phyloP scores from a whole-genome alignment of 2,329 filamentous ascomycete species.

The Hypoxylon sp. region DNA sequence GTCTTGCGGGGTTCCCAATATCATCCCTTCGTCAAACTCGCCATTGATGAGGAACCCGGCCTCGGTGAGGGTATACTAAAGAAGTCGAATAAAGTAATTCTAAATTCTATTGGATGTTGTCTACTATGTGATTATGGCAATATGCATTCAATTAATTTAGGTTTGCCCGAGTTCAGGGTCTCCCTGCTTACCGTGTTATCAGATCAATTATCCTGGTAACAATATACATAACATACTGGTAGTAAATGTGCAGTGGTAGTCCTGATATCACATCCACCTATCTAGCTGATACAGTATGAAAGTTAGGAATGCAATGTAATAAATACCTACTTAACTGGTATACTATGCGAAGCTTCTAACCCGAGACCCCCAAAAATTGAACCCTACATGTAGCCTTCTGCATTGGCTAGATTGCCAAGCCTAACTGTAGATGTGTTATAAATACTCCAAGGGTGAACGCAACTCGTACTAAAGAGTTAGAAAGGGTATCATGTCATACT shows the following conservation, averaged over 20 bases:
- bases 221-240: no score
- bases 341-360: constrained; percentile 22
- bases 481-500: constrained; percentile 9
- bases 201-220: constrained; percentile 3
- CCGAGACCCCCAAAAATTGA: constrained; percentile 7
- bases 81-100: constrained; percentile 6
- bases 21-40: constrained; percentile 37
- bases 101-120: background rate
- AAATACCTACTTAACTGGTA: constrained; percentile 9
- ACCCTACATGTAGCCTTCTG: constrained; percentile 14
- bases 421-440: constrained; percentile 21
- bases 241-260: constrained; percentile 16
- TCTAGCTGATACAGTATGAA: background rate
- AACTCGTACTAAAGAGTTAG: constrained; percentile 10
- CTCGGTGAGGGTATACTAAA: constrained; percentile 22
- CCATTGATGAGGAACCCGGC: constrained; percentile 9
- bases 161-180: constrained; percentile 24
- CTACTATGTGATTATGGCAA: constrained; percentile 9
- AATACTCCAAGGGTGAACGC: constrained; percentile 30
- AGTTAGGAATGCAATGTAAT: constrained; percentile 4
- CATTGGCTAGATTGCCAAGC: constrained; percentile 13
- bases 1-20: constrained; percentile 27
- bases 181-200: constrained; percentile 31
- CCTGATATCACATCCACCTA: constrained; percentile 23
- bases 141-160: constrained; percentile 33